Evolutionary conservation across 768 basidiomycete species (phyloP), one percentile per base, ranked within the genome.

Genomic region (Lactifluus rugatus): DNA sequence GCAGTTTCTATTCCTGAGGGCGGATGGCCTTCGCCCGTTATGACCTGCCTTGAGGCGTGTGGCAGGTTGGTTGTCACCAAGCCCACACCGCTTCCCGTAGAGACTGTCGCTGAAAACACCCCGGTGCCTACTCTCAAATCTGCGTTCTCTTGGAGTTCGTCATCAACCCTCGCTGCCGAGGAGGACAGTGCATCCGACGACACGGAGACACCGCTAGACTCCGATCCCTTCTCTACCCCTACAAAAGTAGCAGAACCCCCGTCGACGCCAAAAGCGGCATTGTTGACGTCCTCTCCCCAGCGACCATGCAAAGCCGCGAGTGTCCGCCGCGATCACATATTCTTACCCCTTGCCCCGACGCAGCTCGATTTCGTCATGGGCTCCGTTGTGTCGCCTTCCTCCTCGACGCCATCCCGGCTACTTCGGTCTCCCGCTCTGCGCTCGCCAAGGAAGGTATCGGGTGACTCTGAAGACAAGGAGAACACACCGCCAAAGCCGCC

Each of bases 11-110:
- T 73, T 23, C 83, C 84, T 0, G 59, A 66, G 14, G 66, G 65
- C 2, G 82, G 79, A 5, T 89, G 85, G 84, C 77, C 83, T 0
- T 70, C 72, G 28, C 70, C 73, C 41, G 72, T 85, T 21, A 66
- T 62, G 23, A 63, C 67, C 16, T 76, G 75, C 54, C 64, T 78
- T 17, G 48, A 56, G 10, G 64, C 65, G 10, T 52, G 65, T 37
- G 60, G 51, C 9, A 46, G 55, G 54, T 52, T 61, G 48, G 54
- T 56, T 5, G 56, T 50, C 23, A 49, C 52, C 9, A 59, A 63
- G 25, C 55, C 60, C 11, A 25, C 54, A 13, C 32, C 31, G 9
- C 42, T 57, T 37, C 21, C 19, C 9, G 28, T 9, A 3, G 52
- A 46, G 26, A 32, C 8, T 3, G 26, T 13, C 47, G 42, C 23